A percentile compares a stretch with the other conserved stretches of the same genome.
These are phyloP conservation scores for Vitis labrusca DNA, from an alignment of 164 flowering plant species.

Conservation along the genomic window DNA sequence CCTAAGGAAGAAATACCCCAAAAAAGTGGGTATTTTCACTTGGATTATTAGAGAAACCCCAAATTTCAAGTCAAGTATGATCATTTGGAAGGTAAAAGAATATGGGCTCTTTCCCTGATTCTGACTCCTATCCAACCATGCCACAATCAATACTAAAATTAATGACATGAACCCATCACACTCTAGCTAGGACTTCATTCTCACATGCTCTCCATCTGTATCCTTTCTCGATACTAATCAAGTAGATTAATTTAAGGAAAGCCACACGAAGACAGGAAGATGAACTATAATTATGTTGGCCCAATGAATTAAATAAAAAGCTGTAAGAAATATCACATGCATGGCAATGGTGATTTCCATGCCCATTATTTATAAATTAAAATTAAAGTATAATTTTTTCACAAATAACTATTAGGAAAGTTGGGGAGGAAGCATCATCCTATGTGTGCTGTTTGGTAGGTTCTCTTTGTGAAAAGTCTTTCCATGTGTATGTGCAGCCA, in stretches of 20 bases:
- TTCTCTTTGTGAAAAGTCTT: constrained; percentile 5
- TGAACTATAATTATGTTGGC: constrained; percentile 14
- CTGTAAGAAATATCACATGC: constrained; percentile 12
- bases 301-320: constrained; percentile 6
- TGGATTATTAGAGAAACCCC: constrained; percentile 12
- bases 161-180: constrained; percentile 3
- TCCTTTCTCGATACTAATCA: constrained; percentile 8
- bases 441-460: constrained; percentile 12
- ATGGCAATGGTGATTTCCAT: constrained; percentile 9
- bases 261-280: constrained; percentile 17
- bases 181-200: constrained; percentile 1
- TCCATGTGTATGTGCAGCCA: constrained; percentile 30
- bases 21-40: constrained; percentile 10
- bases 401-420: background rate
- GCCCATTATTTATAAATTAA: background rate
- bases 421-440: constrained; percentile 16
- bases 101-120: no score
- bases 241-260: constrained; percentile 13
- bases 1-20: background rate
- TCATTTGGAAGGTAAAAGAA: no score
- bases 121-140: no score
- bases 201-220: constrained; percentile 26
- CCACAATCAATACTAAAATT: background rate
- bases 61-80: no score
- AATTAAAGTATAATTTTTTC: background rate